Evolutionary conservation across 106 monocot genomes (phyloP), one percentile per base, ranked within the genome.

Genomic region (Dioscorea alata): DNA sequence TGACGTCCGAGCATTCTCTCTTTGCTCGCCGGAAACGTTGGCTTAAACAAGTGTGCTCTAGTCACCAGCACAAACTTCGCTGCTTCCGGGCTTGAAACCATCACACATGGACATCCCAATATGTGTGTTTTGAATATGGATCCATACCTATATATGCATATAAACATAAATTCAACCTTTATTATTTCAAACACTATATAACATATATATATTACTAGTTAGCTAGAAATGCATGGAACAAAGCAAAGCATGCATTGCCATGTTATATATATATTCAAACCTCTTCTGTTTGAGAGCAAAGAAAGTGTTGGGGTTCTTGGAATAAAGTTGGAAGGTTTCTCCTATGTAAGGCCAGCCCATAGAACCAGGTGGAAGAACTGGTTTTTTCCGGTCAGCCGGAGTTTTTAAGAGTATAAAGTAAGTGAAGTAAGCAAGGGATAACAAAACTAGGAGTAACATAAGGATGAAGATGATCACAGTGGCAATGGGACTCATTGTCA

Each of bases 1-100:
- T 90, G 90, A 0, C 69, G 71, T 1, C 94, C 94, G 14, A 94
- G 62, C 85, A 91, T 88, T 48, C 87, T 65, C 88, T 94, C 94
- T 70, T 94, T 94, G 85, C 94, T 94, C 8, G 85, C 81, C 12
- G 94, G 94, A 73, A 82, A 94, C 17, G 94, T 94, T 4, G 94
- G 90, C 77, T 94, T 94, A 85, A 94, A 94, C 22, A 94, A 85
- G 68, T 85, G 75, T 1, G 94, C 85, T 49, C 67, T 76, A 17
- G 85, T 90, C 14, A 82, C 79, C 33, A 94, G 79, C 62, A 94
- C 94, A 65, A 94, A 90, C 74, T 75, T 81, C 35, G 94, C 90
- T 2, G 90, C 94, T 63, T 87, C 90, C 6, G 88, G 81, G 67
- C 83, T 84, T 34, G 88, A 84, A 21, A 88, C 73, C 88, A 88